Conservation (phyloP, 352 stramenopile species). For the Pythium oligandrum region DNA sequence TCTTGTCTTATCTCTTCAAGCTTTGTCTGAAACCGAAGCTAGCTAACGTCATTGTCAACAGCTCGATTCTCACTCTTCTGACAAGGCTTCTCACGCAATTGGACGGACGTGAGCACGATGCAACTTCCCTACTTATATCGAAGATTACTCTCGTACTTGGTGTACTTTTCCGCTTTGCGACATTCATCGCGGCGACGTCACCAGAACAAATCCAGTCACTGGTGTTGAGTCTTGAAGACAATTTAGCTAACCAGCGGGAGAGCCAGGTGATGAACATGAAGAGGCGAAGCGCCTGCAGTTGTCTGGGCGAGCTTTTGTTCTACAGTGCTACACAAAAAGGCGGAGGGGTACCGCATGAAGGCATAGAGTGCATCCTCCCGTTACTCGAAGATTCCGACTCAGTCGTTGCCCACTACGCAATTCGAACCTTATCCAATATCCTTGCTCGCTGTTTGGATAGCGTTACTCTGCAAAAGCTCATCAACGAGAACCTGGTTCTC, state of each 20-base stretch:
- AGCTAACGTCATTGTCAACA: conserved; percentile 81
- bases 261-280: too few species aligned
- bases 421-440: conserved; percentile 58
- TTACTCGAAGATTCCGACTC: conserved; percentile 36
- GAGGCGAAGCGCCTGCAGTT: conserved; percentile 1
- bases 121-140: conserved; percentile 6
- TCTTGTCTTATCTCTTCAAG: conserved; percentile 55
- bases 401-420: conserved; percentile 46
- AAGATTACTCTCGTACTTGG: conserved; percentile 60
- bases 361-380: conserved; percentile 28
- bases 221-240: conserved; percentile 10
- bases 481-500: conserved; percentile 37
- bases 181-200: conserved; percentile 59
- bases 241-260: too few species aligned
- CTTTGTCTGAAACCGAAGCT: conserved; percentile 49
- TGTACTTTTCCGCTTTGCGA: conserved; percentile 63
- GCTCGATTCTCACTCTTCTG: conserved; percentile 61
- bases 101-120: conserved; percentile 1
- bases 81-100: conserved; percentile 18
- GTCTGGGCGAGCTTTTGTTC: conserved; percentile 70
- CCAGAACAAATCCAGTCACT: conserved; percentile 50
- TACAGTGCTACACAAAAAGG: conserved; percentile 64
- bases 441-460: conserved; percentile 36
- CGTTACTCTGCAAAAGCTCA: conserved; percentile 22
- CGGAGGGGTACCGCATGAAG: conserved; percentile 26